Evolutionary conservation across 306 rosid species (phyloP), one percentile per base, ranked within the genome.

Genomic region (Abrus pulchellus): DNA sequence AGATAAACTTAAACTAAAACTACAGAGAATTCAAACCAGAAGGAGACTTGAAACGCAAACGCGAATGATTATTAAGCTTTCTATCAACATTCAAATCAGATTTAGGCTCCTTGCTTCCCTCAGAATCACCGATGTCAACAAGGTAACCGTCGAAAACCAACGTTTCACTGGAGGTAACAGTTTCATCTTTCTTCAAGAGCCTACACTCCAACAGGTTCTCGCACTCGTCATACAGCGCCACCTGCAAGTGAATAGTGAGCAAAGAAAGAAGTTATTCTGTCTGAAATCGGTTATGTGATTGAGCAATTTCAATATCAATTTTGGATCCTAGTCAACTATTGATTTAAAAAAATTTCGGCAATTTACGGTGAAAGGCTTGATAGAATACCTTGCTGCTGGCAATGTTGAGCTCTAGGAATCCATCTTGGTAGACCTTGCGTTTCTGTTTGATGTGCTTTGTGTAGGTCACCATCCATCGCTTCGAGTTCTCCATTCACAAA

Each of bases 371-470:
- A 32, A 56, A 72, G 14, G 32, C 5, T 20, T 7, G 52, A 64
- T 68, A 13, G 48, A 74, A 72, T 54, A 93, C 99, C 99, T 95
- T 95, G 83, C 83, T 75, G 78, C 68, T 83, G 61, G 96, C 76
- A 79, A 50, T 47, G 74, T 90, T 79, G 85, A 86, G 87, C 32
- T 83, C 86, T 50, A 92, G 85, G 86, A 87, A 89, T 49, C 98
- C 97, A 59, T 95, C 98, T 80, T 86, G 93, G 79, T 89, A 90
- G 47, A 88, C 92, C 83, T 90, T 91, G 79, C 93, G 94, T 89
- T 93, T 95, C 91, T 89, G 94, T 69, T 81, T 90, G 74, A 90
- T 12, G 81, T 91, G 94, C 87, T 86, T 94, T 1, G 97, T 88
- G 89, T 90, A 91, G 79, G 94, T 94, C 54, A 87, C 95, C 72